These are phyloP conservation scores for Diaporthe nobilis DNA, from an alignment of 2,329 filamentous ascomycete genomes.

Conservation along the genomic window DNA sequence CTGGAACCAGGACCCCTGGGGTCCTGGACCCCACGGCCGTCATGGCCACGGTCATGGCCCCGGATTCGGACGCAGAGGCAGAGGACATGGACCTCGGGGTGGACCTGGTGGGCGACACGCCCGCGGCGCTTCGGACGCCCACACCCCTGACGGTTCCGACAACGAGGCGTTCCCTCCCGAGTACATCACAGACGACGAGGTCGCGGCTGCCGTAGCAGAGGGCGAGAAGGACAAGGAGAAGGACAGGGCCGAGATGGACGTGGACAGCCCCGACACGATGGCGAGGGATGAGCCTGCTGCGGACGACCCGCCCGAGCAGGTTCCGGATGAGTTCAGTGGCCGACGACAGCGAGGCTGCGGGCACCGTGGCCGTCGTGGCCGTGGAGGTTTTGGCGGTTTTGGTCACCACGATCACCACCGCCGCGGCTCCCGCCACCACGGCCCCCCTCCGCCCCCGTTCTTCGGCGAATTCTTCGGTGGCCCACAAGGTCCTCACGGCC, in stretches of 20 bases:
- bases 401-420: constrained; percentile 40
- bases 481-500: constrained; percentile 26
- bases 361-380: constrained; percentile 42
- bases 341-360: constrained; percentile 41
- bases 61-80: constrained; percentile 24
- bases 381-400: constrained; percentile 42
- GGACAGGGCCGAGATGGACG: constrained; percentile 36
- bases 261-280: constrained; percentile 52
- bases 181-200: constrained; percentile 41
- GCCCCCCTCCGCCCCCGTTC: constrained; percentile 46
- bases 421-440: constrained; percentile 37
- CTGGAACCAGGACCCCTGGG: constrained; percentile 25
- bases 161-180: constrained; percentile 39
- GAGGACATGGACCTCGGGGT: constrained; percentile 17
- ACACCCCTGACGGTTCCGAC: constrained; percentile 26
- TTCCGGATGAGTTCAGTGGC: constrained; percentile 36
- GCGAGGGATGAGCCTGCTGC: constrained; percentile 44
- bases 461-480: constrained; percentile 41
- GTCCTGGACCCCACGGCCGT: constrained; percentile 31
- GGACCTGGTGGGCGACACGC: constrained; percentile 22
- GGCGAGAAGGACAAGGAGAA: constrained; percentile 40
- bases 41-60: constrained; percentile 26
- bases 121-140: constrained; percentile 16
- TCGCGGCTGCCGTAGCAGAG: constrained; percentile 36
- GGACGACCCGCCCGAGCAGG: constrained; percentile 48